phyloP scores from a whole-genome alignment of 1,284 basidiomycete species.

The Apiotrichum brassicae region DNA sequence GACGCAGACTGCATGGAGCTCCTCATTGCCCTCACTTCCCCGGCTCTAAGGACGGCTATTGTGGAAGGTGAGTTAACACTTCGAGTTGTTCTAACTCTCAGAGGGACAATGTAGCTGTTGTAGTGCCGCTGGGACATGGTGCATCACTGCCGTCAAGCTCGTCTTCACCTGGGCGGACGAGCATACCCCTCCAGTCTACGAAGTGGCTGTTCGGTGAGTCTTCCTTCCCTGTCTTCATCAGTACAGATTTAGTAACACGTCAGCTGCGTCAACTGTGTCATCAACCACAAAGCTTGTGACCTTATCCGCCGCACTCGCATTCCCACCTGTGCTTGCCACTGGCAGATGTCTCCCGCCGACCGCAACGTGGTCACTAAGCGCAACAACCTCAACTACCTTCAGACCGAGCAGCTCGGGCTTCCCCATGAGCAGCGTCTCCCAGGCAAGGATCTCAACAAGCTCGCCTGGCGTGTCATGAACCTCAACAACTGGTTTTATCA shows the following conservation, averaged over 20 bases:
- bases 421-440: conserved; percentile 1
- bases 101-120: background rate
- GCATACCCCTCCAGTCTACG: no score
- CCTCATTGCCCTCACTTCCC: background rate
- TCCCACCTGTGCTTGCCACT: conserved; percentile 6
- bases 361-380: background rate
- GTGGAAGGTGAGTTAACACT: background rate
- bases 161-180: background rate
- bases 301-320: background rate
- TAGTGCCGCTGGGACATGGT: background rate
- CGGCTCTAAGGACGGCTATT: background rate
- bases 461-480: background rate
- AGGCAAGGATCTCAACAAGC: background rate
- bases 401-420: background rate
- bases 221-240: background rate
- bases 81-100: background rate
- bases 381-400: background rate
- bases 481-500: conserved; percentile 1
- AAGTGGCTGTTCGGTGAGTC: background rate
- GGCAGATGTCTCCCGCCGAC: conserved; percentile 6
- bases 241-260: background rate
- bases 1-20: conserved; percentile 7
- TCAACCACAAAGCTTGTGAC: conserved; percentile 5
- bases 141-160: background rate
- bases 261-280: conserved; percentile 10